Conservation (phyloP, 805 yeast species). For the Saturnispora mendoncae region DNA sequence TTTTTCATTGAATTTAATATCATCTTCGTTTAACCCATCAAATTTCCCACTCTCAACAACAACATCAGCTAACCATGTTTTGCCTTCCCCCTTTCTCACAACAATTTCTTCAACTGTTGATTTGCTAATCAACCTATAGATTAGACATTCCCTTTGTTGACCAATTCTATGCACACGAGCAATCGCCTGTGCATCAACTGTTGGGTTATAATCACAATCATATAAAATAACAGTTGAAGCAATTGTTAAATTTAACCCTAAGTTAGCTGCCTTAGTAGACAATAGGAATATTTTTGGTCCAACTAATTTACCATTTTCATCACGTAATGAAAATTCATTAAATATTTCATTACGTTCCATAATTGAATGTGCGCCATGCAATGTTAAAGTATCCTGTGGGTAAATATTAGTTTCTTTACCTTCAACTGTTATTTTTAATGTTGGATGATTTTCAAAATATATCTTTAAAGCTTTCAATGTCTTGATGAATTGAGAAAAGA, state of each 20-base stretch:
- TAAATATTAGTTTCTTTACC: conserved; percentile 32
- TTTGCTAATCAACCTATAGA: conserved; percentile 67
- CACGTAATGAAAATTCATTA: conserved; percentile 34
- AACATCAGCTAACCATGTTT: conserved; percentile 67
- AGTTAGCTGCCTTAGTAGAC: conserved; percentile 91
- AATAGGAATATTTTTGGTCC: conserved; percentile 52
- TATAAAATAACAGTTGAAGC: conserved; percentile 88
- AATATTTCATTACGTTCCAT: conserved; percentile 59
- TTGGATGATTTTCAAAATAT: conserved; percentile 41
- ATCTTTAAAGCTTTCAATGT: conserved; percentile 78
- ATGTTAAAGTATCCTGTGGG: conserved; percentile 10
- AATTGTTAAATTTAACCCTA: conserved; percentile 76
- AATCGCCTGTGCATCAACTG: conserved; percentile 92
- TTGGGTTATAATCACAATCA: conserved; percentile 97
- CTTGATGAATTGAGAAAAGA: conserved; percentile 85
- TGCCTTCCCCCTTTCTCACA: conserved; percentile 68
- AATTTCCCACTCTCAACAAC: conserved; percentile 62
- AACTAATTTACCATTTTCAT: conserved; percentile 11
- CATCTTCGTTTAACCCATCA: conserved; percentile 23
- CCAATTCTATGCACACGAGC: conserved; percentile 94
- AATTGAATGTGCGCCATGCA: conserved; percentile 66
- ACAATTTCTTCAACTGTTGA: conserved; percentile 81
- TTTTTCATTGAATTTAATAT: neutral
- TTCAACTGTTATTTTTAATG: neutral
- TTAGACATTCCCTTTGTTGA: conserved; percentile 72